A percentile compares a stretch with the other conserved stretches of the same genome.
Evolutionary conservation across 805 yeast species (phyloP).

Genomic region (Kodamaea fukazawae): DNA sequence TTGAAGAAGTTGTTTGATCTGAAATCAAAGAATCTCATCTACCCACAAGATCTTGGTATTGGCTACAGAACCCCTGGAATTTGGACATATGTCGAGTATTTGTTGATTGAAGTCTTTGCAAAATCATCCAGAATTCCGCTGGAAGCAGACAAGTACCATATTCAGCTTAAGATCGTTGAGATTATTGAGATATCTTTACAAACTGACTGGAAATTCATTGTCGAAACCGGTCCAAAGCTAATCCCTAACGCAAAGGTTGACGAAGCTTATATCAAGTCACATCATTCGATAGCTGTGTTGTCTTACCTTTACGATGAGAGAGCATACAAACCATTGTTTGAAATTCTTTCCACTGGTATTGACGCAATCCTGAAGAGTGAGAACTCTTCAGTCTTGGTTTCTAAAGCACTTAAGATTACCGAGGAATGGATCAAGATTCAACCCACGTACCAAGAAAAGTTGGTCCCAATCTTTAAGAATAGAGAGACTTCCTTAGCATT

Average conservation of each 20-base stretch:
- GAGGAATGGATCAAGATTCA: constrained; percentile 50
- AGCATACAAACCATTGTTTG: constrained; percentile 55
- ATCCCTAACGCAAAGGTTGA: constrained; percentile 2
- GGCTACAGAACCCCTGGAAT: constrained; percentile 59
- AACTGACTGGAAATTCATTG: constrained; percentile 44
- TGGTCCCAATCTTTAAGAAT: constrained; percentile 47
- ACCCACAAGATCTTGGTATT: constrained; percentile 63
- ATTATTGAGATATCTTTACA: constrained; percentile 44
- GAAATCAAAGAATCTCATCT: constrained; percentile 34
- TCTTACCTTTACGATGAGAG: constrained; percentile 61
- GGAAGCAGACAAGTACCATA: constrained; percentile 30
- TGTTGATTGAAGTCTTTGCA: constrained; percentile 64
- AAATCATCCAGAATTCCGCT: constrained; percentile 42
- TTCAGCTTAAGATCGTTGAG: constrained; percentile 56
- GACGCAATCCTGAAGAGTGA: constrained; percentile 52
- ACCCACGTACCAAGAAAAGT: constrained; percentile 53
- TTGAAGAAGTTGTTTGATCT: constrained; percentile 15
- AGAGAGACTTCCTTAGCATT: constrained; percentile 1
- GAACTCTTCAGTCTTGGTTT: constrained; percentile 35
- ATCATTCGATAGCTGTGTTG: constrained; percentile 66
- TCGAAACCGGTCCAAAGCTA: constrained; percentile 40
- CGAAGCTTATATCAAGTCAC: constrained; percentile 48
- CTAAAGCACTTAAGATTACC: constrained; percentile 44
- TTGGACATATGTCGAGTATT: constrained; percentile 76
- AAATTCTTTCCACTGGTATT: constrained; percentile 55